Percentiles rank a stretch among this genome's conserved stretches.
Conservation (phyloP, 208 protist genomes). For the Naegleria gruberi region DNA sequence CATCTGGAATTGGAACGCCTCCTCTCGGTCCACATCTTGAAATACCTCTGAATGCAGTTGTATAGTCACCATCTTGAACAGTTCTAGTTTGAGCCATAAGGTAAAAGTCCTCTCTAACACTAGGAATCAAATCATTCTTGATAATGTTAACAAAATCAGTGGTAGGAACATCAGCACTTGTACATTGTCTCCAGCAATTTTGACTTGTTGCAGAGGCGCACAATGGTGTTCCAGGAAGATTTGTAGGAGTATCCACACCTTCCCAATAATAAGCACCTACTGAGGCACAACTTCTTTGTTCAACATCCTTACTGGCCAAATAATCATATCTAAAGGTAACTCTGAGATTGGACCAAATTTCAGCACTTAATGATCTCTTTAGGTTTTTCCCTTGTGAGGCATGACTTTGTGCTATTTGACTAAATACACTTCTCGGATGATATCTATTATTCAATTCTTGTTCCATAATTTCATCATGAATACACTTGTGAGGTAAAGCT, state of each 20-base stretch:
- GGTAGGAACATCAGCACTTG: neutral
- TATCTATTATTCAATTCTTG: neutral
- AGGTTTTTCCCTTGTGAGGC: neutral
- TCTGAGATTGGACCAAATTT: neutral
- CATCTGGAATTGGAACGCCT: neutral
- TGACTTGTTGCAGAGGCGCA: neutral
- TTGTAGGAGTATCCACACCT: neutral
- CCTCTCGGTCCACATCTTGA: neutral
- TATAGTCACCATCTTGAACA: neutral
- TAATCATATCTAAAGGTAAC: neutral
- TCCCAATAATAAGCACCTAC: neutral
- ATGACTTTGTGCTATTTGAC: neutral
- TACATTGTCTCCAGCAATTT: constrained; percentile 1
- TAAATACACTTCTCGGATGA: neutral
- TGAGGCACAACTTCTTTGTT: neutral
- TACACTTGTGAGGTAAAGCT: neutral
- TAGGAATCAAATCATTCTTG: neutral
- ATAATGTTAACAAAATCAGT: neutral
- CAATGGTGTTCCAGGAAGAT: neutral
- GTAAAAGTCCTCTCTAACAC: neutral
- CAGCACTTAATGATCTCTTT: neutral
- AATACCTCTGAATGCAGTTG: neutral
- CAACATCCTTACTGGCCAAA: neutral
- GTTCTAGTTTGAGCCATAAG: neutral
- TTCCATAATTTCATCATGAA: neutral